Conservation (phyloP, 73 alveolate genomes). For the Diophrys sp. region DNA sequence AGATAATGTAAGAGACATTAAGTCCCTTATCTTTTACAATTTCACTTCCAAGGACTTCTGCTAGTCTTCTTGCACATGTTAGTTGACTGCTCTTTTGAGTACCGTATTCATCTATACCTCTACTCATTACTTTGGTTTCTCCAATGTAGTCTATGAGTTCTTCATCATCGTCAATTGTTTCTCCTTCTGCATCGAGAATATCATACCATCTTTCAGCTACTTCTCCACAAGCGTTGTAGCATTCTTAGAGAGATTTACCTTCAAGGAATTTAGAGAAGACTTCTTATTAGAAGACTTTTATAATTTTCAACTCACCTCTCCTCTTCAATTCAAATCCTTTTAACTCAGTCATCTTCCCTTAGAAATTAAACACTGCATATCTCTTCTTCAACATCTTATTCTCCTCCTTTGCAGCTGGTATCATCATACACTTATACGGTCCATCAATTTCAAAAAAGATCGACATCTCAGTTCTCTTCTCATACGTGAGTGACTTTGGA, state of each 20-base stretch:
- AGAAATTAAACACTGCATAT: conserved; percentile 93
- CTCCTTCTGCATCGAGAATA: conserved; percentile 83
- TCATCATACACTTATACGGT: conserved; percentile 98
- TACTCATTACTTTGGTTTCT: conserved; percentile 87
- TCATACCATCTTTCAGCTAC: conserved; percentile 87
- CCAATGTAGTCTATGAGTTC: conserved; percentile 93
- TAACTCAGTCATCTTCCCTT: conserved; percentile 94
- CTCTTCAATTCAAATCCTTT: conserved; percentile 99
- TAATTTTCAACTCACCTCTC: conserved; percentile 98
- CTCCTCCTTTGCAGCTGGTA: conserved; percentile 98
- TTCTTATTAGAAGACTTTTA: conserved; percentile 97
- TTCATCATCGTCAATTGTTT: conserved; percentile 85
- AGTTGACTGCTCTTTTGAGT: conserved; percentile 85
- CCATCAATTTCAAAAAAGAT: conserved; percentile 99
- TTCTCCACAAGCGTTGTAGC: conserved; percentile 92
- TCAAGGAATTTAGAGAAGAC: conserved; percentile 94
- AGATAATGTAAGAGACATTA: conserved; percentile 90
- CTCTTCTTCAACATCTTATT: conserved; percentile 98
- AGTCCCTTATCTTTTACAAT: conserved; percentile 94
- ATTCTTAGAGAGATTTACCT: no score
- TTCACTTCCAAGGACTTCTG: conserved; percentile 96
- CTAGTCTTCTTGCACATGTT: conserved; percentile 98
- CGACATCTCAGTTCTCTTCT: conserved; percentile 90
- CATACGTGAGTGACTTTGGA: conserved; percentile 53
- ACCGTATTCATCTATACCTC: conserved; percentile 89